phyloP scores from a whole-genome alignment of 805 yeast species.

The Maudiozyma bulderi region DNA sequence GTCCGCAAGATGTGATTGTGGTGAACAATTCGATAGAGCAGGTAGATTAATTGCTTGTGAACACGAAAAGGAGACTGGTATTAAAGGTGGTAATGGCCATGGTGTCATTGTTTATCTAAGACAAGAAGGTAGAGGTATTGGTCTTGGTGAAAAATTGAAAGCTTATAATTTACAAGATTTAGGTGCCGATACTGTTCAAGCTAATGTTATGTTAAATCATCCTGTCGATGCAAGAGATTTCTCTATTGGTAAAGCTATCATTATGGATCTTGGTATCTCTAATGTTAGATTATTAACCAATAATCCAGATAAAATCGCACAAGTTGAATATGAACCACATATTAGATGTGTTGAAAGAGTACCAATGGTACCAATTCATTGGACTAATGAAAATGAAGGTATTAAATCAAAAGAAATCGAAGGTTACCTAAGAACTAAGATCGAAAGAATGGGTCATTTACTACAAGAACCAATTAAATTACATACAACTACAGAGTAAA shows the following conservation, averaged over 20 bases:
- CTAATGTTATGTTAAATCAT: constrained; percentile 82
- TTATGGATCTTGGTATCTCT: constrained; percentile 67
- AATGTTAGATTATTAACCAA: constrained; percentile 77
- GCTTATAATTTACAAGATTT: constrained; percentile 95
- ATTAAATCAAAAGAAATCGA: constrained; percentile 80
- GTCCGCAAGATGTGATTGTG: constrained; percentile 98
- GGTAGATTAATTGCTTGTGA: constrained; percentile 65
- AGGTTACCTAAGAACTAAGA: constrained; percentile 86
- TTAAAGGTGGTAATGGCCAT: constrained; percentile 57
- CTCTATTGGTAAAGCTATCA: constrained; percentile 86
- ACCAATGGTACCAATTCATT: constrained; percentile 94
- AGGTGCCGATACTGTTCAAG: constrained; percentile 98
- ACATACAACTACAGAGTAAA: constrained; percentile 10
- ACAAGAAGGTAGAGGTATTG: constrained; percentile 98
- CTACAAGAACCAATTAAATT: constrained; percentile 39
- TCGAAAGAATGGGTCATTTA: constrained; percentile 95
- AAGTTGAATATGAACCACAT: constrained; percentile 78
- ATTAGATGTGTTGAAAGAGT: constrained; percentile 79
- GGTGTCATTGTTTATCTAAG: constrained; percentile 94
- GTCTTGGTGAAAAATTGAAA: constrained; percentile 93
- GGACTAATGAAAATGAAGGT: constrained; percentile 57
- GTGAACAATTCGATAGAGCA: constrained; percentile 97
- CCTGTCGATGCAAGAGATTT: constrained; percentile 98
- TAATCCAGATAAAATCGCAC: constrained; percentile 91
- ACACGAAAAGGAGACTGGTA: constrained; percentile 18